Conservation (phyloP, 768 basidiomycete species). For the Pulveroboletus ravenelii region DNA sequence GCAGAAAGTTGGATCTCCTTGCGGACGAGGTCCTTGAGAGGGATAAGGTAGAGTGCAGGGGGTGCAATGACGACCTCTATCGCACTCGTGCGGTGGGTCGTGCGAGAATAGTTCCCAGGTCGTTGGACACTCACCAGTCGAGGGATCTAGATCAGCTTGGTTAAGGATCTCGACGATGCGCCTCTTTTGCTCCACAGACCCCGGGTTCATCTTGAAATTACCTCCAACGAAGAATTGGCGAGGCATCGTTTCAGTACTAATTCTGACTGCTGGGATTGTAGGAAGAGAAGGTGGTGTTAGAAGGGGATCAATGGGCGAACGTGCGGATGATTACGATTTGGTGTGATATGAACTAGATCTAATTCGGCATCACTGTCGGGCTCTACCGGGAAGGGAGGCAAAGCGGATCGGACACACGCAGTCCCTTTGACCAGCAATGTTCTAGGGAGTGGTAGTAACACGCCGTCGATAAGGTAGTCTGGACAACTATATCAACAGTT, state of each 20-base stretch:
- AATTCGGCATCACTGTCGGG: not conserved
- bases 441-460: not conserved
- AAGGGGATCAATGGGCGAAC: not conserved
- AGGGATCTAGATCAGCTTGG: slow-evolving; percentile 68
- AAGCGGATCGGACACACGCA: not conserved
- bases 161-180: slow-evolving; percentile 70
- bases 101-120: not conserved
- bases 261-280: not conserved
- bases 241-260: slow-evolving; percentile 41
- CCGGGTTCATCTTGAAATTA: slow-evolving; percentile 98
- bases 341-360: not conserved
- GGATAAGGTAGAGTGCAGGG: slow-evolving; percentile 82
- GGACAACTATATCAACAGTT: too few relatives aligned
- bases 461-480: too few relatives aligned
- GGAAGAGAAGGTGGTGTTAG: not conserved
- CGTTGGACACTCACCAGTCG: slow-evolving; percentile 52
- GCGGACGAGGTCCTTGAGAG: slow-evolving; percentile 56
- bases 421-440: not conserved
- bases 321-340: slow-evolving; percentile 1
- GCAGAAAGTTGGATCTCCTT: slow-evolving; percentile 77
- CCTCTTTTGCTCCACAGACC: slow-evolving; percentile 56
- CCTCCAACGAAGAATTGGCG: slow-evolving; percentile 94
- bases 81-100: slow-evolving; percentile 8
- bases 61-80: slow-evolving; percentile 92
- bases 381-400: not conserved